Evolutionary conservation across 805 yeast species (phyloP).

Genomic region (Candida ulmi): DNA sequence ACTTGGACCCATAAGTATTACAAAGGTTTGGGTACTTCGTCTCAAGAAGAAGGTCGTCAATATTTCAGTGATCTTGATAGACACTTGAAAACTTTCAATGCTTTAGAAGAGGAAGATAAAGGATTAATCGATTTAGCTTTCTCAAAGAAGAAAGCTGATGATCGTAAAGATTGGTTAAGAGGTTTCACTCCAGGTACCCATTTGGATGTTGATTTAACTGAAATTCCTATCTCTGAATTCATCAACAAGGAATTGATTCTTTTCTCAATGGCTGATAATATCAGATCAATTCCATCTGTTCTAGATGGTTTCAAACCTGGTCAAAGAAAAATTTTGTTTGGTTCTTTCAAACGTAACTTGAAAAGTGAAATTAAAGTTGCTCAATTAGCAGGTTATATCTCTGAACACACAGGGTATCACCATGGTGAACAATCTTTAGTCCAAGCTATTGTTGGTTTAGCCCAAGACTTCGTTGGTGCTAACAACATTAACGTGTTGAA

Average conservation of each 20-base stretch:
- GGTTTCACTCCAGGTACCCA: slow-evolving; percentile 89
- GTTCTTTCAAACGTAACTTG: slow-evolving; percentile 78
- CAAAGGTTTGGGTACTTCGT: slow-evolving; percentile 97
- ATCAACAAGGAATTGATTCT: slow-evolving; percentile 92
- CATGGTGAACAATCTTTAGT: slow-evolving; percentile 89
- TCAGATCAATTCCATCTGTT: slow-evolving; percentile 90
- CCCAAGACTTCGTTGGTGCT: slow-evolving; percentile 92
- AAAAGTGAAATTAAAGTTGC: slow-evolving; percentile 80
- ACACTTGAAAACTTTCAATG: slow-evolving; percentile 82
- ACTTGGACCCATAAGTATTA: slow-evolving; percentile 93
- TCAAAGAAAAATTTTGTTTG: slow-evolving; percentile 88
- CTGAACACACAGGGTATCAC: slow-evolving; percentile 88
- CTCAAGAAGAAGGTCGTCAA: slow-evolving; percentile 75
- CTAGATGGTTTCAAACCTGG: slow-evolving; percentile 97
- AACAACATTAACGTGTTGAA: slow-evolving; percentile 78
- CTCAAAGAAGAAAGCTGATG: slow-evolving; percentile 92
- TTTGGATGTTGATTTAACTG: slow-evolving; percentile 67
- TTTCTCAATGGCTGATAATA: slow-evolving; percentile 94
- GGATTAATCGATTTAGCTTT: slow-evolving; percentile 85
- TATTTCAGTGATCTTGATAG: slow-evolving; percentile 80
- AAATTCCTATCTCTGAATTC: slow-evolving; percentile 88
- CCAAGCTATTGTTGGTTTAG: slow-evolving; percentile 88
- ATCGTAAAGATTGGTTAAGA: slow-evolving; percentile 94
- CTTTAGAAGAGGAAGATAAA: slow-evolving; percentile 73
- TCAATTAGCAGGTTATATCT: slow-evolving; percentile 83